Evolutionary conservation across 1,139 yeast species (phyloP).

Genomic region (Yamadazyma kanchanaburiensis): DNA sequence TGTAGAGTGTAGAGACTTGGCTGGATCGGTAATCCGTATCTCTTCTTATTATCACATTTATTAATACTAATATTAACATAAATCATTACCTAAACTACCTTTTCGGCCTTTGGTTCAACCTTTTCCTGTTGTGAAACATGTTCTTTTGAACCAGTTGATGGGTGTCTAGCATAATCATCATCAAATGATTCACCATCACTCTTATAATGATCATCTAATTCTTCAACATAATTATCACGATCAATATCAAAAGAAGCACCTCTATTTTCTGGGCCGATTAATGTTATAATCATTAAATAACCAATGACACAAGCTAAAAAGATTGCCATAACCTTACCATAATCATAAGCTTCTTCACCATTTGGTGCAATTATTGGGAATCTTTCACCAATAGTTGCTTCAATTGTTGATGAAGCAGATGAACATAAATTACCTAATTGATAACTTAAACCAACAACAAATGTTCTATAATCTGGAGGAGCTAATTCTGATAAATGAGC

Average conservation of each 20-base stretch:
- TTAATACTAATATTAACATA: too few relatives aligned
- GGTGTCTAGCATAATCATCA: too few relatives aligned
- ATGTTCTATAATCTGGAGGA: slow-evolving; percentile 71
- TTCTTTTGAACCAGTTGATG: slow-evolving; percentile 1
- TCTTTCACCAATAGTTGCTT: slow-evolving; percentile 66
- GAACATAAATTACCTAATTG: slow-evolving; percentile 84
- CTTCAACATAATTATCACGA: slow-evolving; percentile 18
- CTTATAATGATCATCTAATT: slow-evolving; percentile 12
- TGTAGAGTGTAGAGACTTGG: too few relatives aligned
- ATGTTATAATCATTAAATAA: slow-evolving; percentile 52
- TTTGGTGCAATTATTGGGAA: slow-evolving; percentile 42
- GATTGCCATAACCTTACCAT: slow-evolving; percentile 68
- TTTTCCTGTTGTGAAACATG: neutral
- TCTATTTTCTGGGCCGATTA: slow-evolving; percentile 76
- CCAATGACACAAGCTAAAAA: slow-evolving; percentile 78
- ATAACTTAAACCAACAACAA: slow-evolving; percentile 72
- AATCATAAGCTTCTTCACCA: slow-evolving; percentile 19
- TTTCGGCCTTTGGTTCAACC: slow-evolving; percentile 1
- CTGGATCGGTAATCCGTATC: too few relatives aligned
- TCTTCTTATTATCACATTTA: too few relatives aligned
- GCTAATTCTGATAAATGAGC: slow-evolving; percentile 73
- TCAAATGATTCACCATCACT: slow-evolving; percentile 11
- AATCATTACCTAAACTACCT: neutral
- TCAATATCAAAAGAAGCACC: slow-evolving; percentile 28
- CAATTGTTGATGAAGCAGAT: slow-evolving; percentile 82